Conservation (phyloP, 1,284 basidiomycete genomes). For the Leucocoprinus gongylophorus region DNA sequence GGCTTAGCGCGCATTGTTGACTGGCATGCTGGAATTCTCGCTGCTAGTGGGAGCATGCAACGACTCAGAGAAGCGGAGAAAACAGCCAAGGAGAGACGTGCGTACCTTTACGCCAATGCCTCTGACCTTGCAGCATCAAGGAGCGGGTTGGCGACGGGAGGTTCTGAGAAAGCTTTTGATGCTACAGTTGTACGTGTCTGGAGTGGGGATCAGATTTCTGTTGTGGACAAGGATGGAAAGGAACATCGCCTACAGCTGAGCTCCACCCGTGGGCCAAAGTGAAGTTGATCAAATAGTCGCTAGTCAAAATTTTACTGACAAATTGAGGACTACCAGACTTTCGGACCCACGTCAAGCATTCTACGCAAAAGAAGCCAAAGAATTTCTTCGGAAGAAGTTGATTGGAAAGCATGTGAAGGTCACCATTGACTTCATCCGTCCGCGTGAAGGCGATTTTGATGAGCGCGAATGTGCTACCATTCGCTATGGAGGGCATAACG, state of each 20-base stretch:
- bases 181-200: conserved; percentile 84
- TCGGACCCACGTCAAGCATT: conserved; percentile 85
- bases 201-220: conserved; percentile 87
- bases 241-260: conserved; percentile 87
- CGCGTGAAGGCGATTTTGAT: conserved; percentile 90
- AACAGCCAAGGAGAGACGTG: conserved; percentile 75
- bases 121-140: conserved; percentile 32
- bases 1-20: conserved; percentile 92
- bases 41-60: conserved; percentile 76
- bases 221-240: conserved; percentile 69
- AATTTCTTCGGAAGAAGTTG: conserved; percentile 84
- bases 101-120: conserved; percentile 70
- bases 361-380: conserved; percentile 88
- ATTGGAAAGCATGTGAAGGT: conserved; percentile 89
- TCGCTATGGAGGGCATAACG: conserved; percentile 72
- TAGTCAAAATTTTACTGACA: background rate
- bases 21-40: conserved; percentile 96
- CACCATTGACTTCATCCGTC: conserved; percentile 82
- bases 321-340: conserved; percentile 39
- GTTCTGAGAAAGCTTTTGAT: conserved; percentile 59
- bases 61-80: conserved; percentile 81
- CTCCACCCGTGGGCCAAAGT: conserved; percentile 86
- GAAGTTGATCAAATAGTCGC: conserved; percentile 19
- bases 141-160: conserved; percentile 37
- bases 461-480: conserved; percentile 89